These are phyloP conservation scores for Xylariales sp. DNA, from an alignment of 2,329 filamentous ascomycete species.

Conservation along the genomic window DNA sequence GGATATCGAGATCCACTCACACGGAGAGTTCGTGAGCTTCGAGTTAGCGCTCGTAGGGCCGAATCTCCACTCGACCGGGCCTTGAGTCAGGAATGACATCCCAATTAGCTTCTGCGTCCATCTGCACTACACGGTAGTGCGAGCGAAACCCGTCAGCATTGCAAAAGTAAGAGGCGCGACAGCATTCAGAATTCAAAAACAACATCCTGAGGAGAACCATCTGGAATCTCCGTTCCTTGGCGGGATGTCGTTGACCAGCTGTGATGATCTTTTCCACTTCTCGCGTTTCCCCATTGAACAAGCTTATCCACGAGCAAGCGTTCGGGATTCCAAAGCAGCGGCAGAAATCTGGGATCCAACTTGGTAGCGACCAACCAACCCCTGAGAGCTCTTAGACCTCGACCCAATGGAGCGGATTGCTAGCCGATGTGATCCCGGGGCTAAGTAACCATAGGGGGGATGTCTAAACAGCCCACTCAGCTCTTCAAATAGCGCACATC, in stretches of 20 bases:
- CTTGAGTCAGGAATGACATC: no score
- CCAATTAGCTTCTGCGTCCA: no score
- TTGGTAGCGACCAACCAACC: slow-evolving; percentile 9
- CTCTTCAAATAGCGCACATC: neutral
- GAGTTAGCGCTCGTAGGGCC: no score
- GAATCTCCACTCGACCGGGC: no score
- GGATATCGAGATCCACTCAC: no score
- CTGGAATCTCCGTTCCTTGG: neutral
- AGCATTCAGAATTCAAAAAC: neutral
- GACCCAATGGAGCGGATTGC: neutral
- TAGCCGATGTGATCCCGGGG: neutral
- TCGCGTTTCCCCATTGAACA: slow-evolving; percentile 10
- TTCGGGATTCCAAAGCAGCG: slow-evolving; percentile 2
- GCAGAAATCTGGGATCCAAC: neutral
- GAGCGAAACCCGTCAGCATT: no score
- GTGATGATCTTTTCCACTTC: slow-evolving; percentile 9
- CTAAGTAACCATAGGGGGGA: neutral
- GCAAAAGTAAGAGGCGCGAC: no score
- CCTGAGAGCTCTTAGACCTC: neutral
- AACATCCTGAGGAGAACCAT: neutral
- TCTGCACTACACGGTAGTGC: no score
- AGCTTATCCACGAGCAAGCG: slow-evolving; percentile 7
- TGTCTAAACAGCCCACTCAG: neutral
- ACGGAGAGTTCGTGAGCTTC: no score
- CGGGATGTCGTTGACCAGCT: neutral